phyloP scores from a whole-genome alignment of 305 asterid species.

The Fraxinus albicans region DNA sequence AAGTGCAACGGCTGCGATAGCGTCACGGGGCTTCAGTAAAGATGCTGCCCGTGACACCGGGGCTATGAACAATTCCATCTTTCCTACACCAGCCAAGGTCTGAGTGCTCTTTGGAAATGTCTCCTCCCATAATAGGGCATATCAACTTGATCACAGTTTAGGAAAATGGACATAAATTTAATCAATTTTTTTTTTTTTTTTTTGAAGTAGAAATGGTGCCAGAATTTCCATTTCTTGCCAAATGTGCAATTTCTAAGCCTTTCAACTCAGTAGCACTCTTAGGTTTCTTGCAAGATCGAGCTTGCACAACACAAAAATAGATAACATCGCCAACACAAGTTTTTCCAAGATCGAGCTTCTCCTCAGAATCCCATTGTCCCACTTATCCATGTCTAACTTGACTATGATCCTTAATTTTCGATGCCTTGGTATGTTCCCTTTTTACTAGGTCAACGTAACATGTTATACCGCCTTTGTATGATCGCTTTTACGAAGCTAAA shows the following conservation, averaged over 20 bases:
- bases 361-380: not conserved
- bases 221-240: not conserved
- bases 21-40: no score
- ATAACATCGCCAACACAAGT: not conserved
- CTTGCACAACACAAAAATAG: not conserved
- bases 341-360: not conserved
- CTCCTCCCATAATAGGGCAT: not conserved
- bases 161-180: not conserved
- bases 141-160: not conserved
- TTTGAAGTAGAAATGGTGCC: not conserved
- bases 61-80: slow-evolving; percentile 39
- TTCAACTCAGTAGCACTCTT: not conserved
- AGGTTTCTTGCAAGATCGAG: not conserved
- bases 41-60: no score
- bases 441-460: not conserved
- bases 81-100: not conserved
- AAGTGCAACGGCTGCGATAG: no score
- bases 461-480: not conserved
- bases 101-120: not conserved
- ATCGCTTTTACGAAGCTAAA: not conserved
- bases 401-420: not conserved
- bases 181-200: no score
- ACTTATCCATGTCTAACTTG: not conserved
- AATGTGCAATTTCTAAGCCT: not conserved
- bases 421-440: not conserved